A percentile compares a stretch with the other conserved stretches of the same genome.
phyloP scores from a whole-genome alignment of 225 moss, liverwort and hornwort genomes.

The Physcomitrellopsis africana region DNA sequence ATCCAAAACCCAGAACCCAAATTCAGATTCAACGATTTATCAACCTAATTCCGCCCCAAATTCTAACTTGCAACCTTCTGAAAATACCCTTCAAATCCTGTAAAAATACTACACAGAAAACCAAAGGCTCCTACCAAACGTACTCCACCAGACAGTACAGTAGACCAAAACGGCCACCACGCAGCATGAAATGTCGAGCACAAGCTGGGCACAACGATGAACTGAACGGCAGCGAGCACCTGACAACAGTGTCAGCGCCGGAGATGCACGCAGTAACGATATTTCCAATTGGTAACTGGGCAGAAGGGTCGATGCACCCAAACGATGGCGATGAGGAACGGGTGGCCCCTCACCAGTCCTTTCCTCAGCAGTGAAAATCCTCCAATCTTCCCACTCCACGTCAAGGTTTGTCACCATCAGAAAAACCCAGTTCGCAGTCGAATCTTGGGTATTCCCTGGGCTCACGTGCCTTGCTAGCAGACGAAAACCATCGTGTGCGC shows the following conservation, averaged over 20 bases:
- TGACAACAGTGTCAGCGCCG: neutral
- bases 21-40: neutral
- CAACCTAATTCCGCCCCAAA: neutral
- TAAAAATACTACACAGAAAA: neutral
- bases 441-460: too few species aligned
- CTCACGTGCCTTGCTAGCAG: too few species aligned
- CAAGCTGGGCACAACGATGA: slow-evolving; percentile 1
- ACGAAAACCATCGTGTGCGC: too few species aligned
- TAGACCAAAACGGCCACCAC: neutral
- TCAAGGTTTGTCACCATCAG: too few species aligned
- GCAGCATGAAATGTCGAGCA: slow-evolving; percentile 1
- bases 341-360: slow-evolving; percentile 12
- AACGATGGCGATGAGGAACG: slow-evolving; percentile 21
- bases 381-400: too few species aligned
- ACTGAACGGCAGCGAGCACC: neutral
- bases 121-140: neutral
- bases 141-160: neutral
- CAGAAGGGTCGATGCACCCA: neutral
- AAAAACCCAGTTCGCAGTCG: too few species aligned
- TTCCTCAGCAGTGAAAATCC: too few species aligned
- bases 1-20: slow-evolving; percentile 19
- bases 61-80: neutral
- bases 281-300: neutral
- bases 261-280: neutral
- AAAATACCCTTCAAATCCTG: neutral